phyloP scores from a whole-genome alignment of 2,329 filamentous ascomycete genomes.

The Aspergillus pseudonomiae region DNA sequence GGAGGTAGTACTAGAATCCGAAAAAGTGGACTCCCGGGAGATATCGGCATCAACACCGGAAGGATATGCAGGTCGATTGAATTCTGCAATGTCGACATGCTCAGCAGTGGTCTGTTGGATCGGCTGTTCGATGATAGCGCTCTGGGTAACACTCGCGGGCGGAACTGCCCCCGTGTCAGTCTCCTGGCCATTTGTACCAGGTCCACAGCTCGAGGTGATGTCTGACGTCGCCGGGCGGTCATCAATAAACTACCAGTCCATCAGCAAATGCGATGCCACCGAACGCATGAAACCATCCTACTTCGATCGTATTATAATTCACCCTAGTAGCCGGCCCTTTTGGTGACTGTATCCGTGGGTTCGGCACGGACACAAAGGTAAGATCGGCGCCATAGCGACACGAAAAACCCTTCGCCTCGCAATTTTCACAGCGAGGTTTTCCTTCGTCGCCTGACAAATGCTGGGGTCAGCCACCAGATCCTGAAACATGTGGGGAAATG shows the following conservation, averaged over 20 bases:
- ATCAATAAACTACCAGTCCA: background rate
- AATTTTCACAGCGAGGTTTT: conserved; percentile 29
- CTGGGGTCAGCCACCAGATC: background rate
- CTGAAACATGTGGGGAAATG: background rate
- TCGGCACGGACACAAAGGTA: conserved; percentile 22
- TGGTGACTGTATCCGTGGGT: conserved; percentile 7
- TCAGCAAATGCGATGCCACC: background rate
- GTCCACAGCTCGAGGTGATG: background rate
- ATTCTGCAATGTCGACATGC: background rate
- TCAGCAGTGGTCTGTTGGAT: background rate
- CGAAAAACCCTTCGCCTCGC: conserved; percentile 26
- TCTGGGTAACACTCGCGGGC: background rate
- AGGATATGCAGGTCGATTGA: background rate
- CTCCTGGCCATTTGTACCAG: background rate
- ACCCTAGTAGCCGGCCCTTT: conserved; percentile 8
- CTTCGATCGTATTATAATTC: conserved; percentile 23
- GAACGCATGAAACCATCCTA: conserved; percentile 7
- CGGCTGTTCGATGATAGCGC: background rate
- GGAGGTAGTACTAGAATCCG: background rate
- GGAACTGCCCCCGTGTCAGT: background rate
- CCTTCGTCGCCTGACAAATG: conserved; percentile 26
- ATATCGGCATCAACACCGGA: background rate
- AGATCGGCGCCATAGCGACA: conserved; percentile 29
- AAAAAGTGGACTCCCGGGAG: background rate
- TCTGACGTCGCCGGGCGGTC: background rate